phyloP scores from a whole-genome alignment of 2,329 filamentous ascomycete species.

The Stylonectria norvegica region DNA sequence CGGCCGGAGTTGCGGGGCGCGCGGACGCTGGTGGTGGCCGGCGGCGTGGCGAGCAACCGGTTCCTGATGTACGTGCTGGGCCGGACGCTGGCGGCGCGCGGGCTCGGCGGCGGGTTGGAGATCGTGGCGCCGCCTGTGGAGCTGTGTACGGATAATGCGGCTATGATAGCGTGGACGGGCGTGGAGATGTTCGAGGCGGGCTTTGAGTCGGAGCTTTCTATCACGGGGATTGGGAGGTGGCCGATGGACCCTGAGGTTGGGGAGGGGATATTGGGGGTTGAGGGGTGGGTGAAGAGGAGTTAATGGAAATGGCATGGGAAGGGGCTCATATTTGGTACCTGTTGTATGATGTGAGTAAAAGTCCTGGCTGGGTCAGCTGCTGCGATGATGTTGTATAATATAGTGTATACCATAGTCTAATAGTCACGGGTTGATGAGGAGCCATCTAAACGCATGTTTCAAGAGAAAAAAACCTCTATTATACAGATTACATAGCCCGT shows the following conservation, averaged over 20 bases:
- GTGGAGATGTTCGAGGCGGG: slow-evolving; percentile 88
- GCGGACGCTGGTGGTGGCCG: slow-evolving; percentile 73
- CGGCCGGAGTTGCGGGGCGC: slow-evolving; percentile 51
- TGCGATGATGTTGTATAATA: slow-evolving; percentile 5
- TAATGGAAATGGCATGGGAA: not conserved
- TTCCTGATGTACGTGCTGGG: slow-evolving; percentile 69
- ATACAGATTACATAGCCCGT: slow-evolving; percentile 27
- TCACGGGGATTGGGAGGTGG: slow-evolving; percentile 67
- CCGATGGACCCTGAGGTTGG: slow-evolving; percentile 62
- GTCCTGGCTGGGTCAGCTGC: too few relatives aligned
- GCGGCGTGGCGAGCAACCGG: slow-evolving; percentile 83
- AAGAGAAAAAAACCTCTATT: slow-evolving; percentile 30
- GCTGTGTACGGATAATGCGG: slow-evolving; percentile 91
- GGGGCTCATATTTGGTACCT: not conserved
- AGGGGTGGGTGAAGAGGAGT: slow-evolving; percentile 41
- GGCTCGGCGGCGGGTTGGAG: slow-evolving; percentile 58
- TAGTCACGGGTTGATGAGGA: slow-evolving; percentile 1
- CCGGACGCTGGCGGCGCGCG: slow-evolving; percentile 59
- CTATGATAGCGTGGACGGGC: slow-evolving; percentile 95
- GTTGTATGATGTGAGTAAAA: slow-evolving; percentile 5
- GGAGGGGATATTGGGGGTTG: slow-evolving; percentile 57
- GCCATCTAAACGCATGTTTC: slow-evolving; percentile 9
- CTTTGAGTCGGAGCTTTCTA: slow-evolving; percentile 59
- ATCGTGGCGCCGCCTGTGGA: slow-evolving; percentile 71
- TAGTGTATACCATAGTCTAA: slow-evolving; percentile 1